A percentile compares a stretch with the other conserved stretches of the same genome.
Evolutionary conservation across 306 rosid species (phyloP).

Genomic region (Pterocarpus macrocarpus): DNA sequence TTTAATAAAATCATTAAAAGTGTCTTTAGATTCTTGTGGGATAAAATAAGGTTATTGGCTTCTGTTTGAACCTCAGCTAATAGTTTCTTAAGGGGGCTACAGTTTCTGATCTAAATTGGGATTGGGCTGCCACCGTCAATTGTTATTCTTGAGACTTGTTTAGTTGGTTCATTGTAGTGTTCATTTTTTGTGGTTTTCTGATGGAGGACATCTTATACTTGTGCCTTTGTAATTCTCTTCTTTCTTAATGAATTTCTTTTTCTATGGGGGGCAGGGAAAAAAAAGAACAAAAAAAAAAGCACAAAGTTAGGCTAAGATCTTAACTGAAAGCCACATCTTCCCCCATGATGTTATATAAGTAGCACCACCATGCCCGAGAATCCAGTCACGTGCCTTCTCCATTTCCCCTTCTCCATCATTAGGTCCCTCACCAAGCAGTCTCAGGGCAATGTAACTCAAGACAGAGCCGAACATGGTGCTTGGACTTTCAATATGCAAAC

Average conservation of each 20-base stretch:
- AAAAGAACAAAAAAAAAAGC: neutral
- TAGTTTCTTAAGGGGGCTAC: neutral
- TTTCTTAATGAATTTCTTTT: neutral
- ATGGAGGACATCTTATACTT: neutral
- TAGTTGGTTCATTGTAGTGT: neutral
- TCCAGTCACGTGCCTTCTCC: constrained; percentile 78
- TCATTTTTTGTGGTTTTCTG: neutral
- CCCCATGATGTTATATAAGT: constrained; percentile 86
- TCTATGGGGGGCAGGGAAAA: neutral
- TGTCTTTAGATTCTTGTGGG: neutral
- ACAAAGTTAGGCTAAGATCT: constrained; percentile 45
- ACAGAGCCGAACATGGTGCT: constrained; percentile 95
- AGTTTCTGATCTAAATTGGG: neutral
- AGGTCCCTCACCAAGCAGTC: constrained; percentile 87
- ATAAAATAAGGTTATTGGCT: neutral
- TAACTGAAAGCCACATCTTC: constrained; percentile 96
- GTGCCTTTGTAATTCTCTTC: neutral
- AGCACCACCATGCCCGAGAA: constrained; percentile 87
- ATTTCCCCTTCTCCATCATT: constrained; percentile 76
- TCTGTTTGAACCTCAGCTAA: neutral
- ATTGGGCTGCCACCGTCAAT: neutral
- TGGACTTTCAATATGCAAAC: constrained; percentile 87
- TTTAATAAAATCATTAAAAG: neutral
- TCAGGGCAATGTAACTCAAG: constrained; percentile 67
- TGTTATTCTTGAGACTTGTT: neutral